Conservation (phyloP, 441 rosid genomes). For the Pelargonium myrrhifolium region DNA sequence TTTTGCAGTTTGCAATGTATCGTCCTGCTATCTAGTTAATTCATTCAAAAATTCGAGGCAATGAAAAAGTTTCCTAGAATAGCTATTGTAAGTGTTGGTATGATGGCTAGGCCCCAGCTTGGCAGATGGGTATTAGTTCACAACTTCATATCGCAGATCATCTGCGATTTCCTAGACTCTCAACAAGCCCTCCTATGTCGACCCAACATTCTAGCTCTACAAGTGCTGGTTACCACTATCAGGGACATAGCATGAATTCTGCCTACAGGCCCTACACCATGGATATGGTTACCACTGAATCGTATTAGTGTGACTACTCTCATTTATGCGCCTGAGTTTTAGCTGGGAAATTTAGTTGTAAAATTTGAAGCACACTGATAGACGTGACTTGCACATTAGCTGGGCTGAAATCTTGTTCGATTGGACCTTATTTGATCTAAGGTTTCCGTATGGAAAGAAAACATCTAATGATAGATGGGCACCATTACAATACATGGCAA, state of each 20-base stretch:
- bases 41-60: not conserved
- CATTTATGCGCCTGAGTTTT: not conserved
- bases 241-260: not conserved
- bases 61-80: not conserved
- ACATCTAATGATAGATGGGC: not conserved
- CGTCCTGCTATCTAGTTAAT: not conserved
- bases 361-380: not conserved
- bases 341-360: not conserved
- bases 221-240: not conserved
- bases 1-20: not conserved
- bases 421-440: not conserved
- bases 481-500: not conserved
- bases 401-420: not conserved
- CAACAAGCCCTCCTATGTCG: not conserved
- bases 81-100: not conserved
- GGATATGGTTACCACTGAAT: not conserved
- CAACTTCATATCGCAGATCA: not conserved
- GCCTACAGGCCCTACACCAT: not conserved
- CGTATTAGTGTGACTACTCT: not conserved
- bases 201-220: not conserved
- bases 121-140: too few relatives aligned
- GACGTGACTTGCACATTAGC: not conserved
- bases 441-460: not conserved
- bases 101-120: not conserved
- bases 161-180: not conserved